These are phyloP conservation scores for Begonia fuchsioides DNA, from an alignment of 306 rosid species.

Conservation along the genomic window DNA sequence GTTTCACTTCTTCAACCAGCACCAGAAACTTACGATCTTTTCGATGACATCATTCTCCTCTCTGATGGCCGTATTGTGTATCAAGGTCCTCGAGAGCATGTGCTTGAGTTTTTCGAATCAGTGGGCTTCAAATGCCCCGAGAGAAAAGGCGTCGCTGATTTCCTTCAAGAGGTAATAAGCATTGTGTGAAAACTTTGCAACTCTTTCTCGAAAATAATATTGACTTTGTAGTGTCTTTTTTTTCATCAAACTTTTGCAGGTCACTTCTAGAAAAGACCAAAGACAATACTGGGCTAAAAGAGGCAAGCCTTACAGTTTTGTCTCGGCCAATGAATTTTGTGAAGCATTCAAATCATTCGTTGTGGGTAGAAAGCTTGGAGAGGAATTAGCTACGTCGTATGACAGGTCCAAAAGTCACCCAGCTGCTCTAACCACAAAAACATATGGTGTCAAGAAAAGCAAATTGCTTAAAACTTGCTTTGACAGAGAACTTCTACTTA, in stretches of 20 bases:
- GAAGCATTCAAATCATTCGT: constrained; percentile 23
- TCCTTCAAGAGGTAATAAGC: constrained; percentile 10
- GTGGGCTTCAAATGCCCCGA: constrained; percentile 10
- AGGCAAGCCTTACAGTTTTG: constrained; percentile 15
- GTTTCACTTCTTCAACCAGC: constrained; percentile 13
- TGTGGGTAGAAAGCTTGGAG: constrained; percentile 18
- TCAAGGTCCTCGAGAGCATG: constrained; percentile 9
- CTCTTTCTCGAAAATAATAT: constrained; percentile 20
- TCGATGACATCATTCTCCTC: constrained; percentile 10
- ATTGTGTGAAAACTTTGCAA: constrained; percentile 3
- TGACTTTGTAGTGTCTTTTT: neutral
- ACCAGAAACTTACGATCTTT: constrained; percentile 12
- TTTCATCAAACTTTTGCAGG: constrained; percentile 9
- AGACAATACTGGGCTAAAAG: constrained; percentile 26
- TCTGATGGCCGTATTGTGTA: constrained; percentile 7
- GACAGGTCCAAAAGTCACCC: constrained; percentile 28
- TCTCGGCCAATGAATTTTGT: constrained; percentile 17
- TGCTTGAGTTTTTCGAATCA: constrained; percentile 9
- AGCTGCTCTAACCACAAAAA: constrained; percentile 25
- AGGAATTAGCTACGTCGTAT: constrained; percentile 22
- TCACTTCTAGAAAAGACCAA: constrained; percentile 40
- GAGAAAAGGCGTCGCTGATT: constrained; percentile 12
- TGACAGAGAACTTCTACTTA: constrained; percentile 24
- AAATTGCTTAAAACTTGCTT: constrained; percentile 26
- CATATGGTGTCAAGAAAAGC: constrained; percentile 16